Percentiles rank a stretch among this genome's conserved stretches.
phyloP scores from a whole-genome alignment of 352 stramenopile species.

The Phytophthora chlamydospora region DNA sequence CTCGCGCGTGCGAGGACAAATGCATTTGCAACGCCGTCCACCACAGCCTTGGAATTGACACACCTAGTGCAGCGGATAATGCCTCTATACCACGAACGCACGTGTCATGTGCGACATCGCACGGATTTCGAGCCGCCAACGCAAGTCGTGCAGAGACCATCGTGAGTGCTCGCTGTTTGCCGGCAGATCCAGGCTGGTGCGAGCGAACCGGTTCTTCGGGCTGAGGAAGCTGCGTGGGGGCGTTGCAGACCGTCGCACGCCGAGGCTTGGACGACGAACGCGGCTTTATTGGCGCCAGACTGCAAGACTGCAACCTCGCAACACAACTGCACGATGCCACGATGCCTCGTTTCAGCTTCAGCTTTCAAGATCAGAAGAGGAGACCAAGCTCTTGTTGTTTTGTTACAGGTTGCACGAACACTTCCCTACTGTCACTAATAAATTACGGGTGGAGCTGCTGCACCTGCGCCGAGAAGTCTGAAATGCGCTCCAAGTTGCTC shows the following conservation, averaged over 20 bases:
- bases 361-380: background rate
- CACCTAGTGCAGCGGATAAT: too few relatives aligned
- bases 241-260: constrained; percentile 5
- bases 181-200: constrained; percentile 11
- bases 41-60: too few relatives aligned
- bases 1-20: too few relatives aligned
- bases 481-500: constrained; percentile 74
- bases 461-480: constrained; percentile 55
- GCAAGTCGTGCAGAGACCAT: constrained; percentile 11
- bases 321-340: constrained; percentile 18
- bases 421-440: constrained; percentile 21
- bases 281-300: too few relatives aligned
- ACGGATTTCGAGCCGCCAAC: background rate
- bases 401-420: constrained; percentile 11
- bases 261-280: constrained; percentile 13
- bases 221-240: constrained; percentile 15
- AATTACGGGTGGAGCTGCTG: constrained; percentile 36
- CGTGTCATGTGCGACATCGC: constrained; percentile 17
- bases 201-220: constrained; percentile 1
- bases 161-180: background rate
- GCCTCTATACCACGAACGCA: constrained; percentile 14
- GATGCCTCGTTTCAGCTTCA: constrained; percentile 4
- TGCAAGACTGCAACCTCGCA: constrained; percentile 11
- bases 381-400: constrained; percentile 6
- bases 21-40: too few relatives aligned